Evolutionary conservation across 768 basidiomycete species (phyloP), one percentile per base, ranked within the genome.

Genomic region (Amyloporia xantha): DNA sequence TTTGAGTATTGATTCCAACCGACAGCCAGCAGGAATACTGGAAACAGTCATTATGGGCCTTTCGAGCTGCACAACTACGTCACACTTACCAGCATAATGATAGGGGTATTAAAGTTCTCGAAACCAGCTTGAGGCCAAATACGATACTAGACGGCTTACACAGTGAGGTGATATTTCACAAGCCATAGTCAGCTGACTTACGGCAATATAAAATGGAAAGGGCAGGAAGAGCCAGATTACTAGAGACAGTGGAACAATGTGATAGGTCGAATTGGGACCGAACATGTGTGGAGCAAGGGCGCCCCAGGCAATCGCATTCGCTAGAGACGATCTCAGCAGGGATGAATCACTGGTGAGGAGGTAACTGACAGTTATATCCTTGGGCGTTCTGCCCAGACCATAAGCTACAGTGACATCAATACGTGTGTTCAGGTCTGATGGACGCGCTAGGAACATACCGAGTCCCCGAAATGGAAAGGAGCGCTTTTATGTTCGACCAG

Each of bases 1-100:
- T 68, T 6, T 70, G 74, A 10, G 72, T 74, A 67, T 81, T 81
- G 61, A 81, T 77, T 13, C 79, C 79, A 46, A 77, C 77, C 49
- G 71, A 71, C 44, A 79, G 63, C 57, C 66, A 75, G 47, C 75
- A 74, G 17, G 59, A 61, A 50, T 61, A 63, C 54, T 63, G 61
- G 24, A n/a, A 30, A 7, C 12, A 21, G 10, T 43, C 21, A 43
- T 74, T 60, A 0, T 65, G 67, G 65, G 67, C 68, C 68, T 30
- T 65, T 6, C 68, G 54, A 28, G 69, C 11, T 1, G 69, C n/a
- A 67, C 1, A 69, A 69, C 44, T 70, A 30, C 36, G 7, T 48
- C 37, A 46, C 30, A 25, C 23, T 33, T 17, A 43, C 41, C 5
- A 43, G 41, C 57, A 59, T 54, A 50, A 63, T 68, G 51, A 77